A percentile compares a stretch with the other conserved stretches of the same genome.
Evolutionary conservation across 306 rosid genomes (phyloP).

Genomic region (Malus orientalis): DNA sequence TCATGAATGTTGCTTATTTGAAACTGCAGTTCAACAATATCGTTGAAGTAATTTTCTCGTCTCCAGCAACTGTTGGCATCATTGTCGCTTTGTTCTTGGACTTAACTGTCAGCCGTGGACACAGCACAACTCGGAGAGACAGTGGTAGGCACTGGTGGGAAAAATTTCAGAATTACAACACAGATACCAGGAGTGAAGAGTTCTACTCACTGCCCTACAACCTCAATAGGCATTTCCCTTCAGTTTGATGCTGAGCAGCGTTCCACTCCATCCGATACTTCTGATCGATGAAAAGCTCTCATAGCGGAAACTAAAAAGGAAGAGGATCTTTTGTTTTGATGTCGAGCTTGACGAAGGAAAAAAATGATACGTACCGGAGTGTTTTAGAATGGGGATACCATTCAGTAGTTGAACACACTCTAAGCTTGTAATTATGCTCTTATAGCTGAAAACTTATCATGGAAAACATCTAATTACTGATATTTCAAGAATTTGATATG

Average conservation of each 20-base stretch:
- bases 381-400: not conserved
- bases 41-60: conserved; percentile 66
- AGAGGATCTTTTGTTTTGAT: not conserved
- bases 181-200: conserved; percentile 57
- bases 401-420: not conserved
- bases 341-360: not conserved
- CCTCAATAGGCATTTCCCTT: conserved; percentile 68
- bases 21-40: conserved; percentile 59
- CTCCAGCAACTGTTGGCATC: conserved; percentile 68
- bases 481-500: not conserved
- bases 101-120: conserved; percentile 28
- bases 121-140: conserved; percentile 49
- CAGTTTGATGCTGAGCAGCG: conserved; percentile 29
- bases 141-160: conserved; percentile 92
- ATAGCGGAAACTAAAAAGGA: not conserved
- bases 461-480: not conserved
- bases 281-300: not conserved
- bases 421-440: not conserved
- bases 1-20: not conserved
- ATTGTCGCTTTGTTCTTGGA: conserved; percentile 59
- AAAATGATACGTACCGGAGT: not conserved
- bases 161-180: conserved; percentile 42
- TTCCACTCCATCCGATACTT: not conserved
- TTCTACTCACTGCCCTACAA: conserved; percentile 62
- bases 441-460: not conserved